Base-by-base conservation (phyloP, 192 early-diverging fungal genomes). In the Allomyces javanicus region DNA sequence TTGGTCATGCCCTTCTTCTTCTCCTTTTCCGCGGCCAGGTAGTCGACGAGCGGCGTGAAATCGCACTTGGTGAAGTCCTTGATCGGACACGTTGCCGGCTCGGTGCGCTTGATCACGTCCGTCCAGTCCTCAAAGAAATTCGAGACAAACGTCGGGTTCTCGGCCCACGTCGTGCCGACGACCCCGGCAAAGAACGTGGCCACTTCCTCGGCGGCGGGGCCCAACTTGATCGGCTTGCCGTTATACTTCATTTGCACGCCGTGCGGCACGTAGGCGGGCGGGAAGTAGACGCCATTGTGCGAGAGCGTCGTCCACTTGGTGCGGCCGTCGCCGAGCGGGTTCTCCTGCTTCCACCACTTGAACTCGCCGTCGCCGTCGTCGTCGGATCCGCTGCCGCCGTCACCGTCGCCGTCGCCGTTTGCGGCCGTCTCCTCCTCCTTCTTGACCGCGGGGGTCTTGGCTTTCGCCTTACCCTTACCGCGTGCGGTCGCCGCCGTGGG, bases 41-140 rank as follows among this genome's bases (percentile, higher is more conserved):
- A 77, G 23, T 93, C 84, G 64, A 78, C 83, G 50, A 98, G 90
- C 10, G 83, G 86, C 33, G 84, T 77, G 71, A 98, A 97, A 71
- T 98, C 89, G 74, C 94, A 98, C 67, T 88, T 84, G 26, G 76
- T 70, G 45, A 94, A 93, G 26, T 80, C 76, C 64, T 79, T 83
- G 68, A 98, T 87, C 24, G 83, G 78, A 33, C 81, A 83, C 27
- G 76, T 79, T 7, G 33, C 33, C 77, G 85, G 78, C 67, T 83
- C 82, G 64, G 81, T 72, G 65, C 83, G 71, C 25, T 75, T 75
- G 23, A 93, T 73, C 17, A 96, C 63, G 26, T 74, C 79, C 65
- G 78, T 74, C 74, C 89, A 98, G 72, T 98, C 96, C 21, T 67
- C 71, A 72, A 98, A 98, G 69, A 98, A 98, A 81, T 98, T 98